Base-by-base conservation (phyloP, 2,329 filamentous ascomycete species). In the Purpureocillium takamizusanense region DNA sequence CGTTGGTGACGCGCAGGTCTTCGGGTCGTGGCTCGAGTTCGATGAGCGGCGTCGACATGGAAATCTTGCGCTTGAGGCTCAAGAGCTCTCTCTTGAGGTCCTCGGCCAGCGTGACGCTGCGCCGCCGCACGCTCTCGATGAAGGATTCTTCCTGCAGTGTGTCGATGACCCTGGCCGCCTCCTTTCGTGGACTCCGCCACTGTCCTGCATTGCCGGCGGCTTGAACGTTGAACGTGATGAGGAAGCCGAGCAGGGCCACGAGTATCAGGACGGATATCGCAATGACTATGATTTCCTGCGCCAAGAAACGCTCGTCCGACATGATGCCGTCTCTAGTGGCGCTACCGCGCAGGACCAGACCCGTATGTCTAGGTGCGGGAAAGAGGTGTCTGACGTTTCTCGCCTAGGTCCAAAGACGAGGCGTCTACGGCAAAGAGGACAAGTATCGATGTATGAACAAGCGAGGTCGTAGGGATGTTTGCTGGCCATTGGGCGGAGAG, bases 51-150 rank as follows among this genome's bases (percentile, higher is more conserved):
- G 35, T 36, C 15, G 46, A 39, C 16, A 35, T 27, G 9, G 45
- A 44, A 2, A 49, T 37, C 17, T 44, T 52, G 16, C 46, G 47
- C 30, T 41, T 48, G 18, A 56, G 34, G 35, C 37, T 46, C 33
- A 31, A 28, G 23, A 55, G 40, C 36, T 55, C 49, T 15, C 45
- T 43, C 33, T 39, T 50, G 33, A 54, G 46, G 14, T 53, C 48
- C 18, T 49, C 49, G 2, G 49, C 42, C 18, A 54, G 32, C 4
- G 49, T 51, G n/a, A 43, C 42, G 27, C 54, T 56, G 40, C 42
- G 49, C n/a, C 46, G 51, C 33, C 51, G 51, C 27, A 57, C 40
- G 31, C 40, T 49, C 23, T 46, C 34, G 31, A 54, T 42, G 31
- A 58, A 51, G 1, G 40, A 41, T 17, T 51, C 42, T 23, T 54